Base-by-base conservation (phyloP, 164 flowering plant genomes). In the Santalum album region DNA sequence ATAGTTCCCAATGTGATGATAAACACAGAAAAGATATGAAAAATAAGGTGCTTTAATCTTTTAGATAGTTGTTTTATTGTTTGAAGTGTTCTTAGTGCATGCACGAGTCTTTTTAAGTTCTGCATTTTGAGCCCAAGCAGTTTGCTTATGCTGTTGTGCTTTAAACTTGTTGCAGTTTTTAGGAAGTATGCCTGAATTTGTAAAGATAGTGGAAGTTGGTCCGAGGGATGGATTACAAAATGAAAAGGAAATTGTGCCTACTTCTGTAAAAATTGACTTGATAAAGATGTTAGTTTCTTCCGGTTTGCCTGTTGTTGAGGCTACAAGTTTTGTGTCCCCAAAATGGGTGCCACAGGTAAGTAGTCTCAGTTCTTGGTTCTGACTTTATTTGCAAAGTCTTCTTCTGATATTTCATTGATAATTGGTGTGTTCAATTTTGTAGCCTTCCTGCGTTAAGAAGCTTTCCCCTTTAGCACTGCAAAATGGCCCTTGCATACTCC, bases 311-410 rank as follows among this genome's bases (percentile, higher is more conserved):
- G 53, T 50, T 18, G 12, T 50, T 50, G 53, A 50, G 19, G 53
- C 53, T 18, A 50, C 53, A 9, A 50, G 53, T 50, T 50, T 50
- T 26, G 53, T 50, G 18, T 50, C 53, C 9, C 53, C 53, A 16
- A 50, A 50, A 50, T 50, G 53, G 53, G 53, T 50, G 21, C 53
- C 53, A 25, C 53, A 50, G 53, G 53, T 26, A 50, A 25, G 27
- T 50, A 14, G 14, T 12, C 42, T 38, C 2, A 3, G 16, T 38
- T 38, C 14, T 9, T 38, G 36, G 0, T n/a, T n/a, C n/a, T n/a
- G n/a, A n/a, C n/a, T n/a, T n/a, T n/a, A n/a, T n/a, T n/a, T n/a
- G n/a, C n/a, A n/a, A n/a, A n/a, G n/a, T n/a, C n/a, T n/a, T n/a
- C n/a, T n/a, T n/a, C n/a, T n/a, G n/a, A n/a, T n/a, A n/a, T n/a